phyloP scores from a whole-genome alignment of 1,284 basidiomycete species.

The Tylopilus sp. region DNA sequence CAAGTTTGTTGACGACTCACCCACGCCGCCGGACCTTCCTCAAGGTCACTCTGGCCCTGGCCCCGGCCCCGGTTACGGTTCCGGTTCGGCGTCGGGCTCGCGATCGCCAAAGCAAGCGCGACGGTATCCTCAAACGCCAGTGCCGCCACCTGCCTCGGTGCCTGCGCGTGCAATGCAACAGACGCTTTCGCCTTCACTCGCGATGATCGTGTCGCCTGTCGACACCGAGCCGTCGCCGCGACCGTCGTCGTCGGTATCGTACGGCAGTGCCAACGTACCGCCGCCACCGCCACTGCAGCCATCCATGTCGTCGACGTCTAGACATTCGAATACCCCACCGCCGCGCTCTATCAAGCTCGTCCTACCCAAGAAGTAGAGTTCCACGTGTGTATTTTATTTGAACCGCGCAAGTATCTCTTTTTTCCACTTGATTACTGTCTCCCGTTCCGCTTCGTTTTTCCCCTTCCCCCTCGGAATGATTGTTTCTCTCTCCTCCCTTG shows the following conservation, averaged over 20 bases:
- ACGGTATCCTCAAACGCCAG: constrained; percentile 33
- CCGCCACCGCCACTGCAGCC: constrained; percentile 14
- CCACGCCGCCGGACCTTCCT: constrained; percentile 23
- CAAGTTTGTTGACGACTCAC: constrained; percentile 42
- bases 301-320: neutral
- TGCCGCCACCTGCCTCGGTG: constrained; percentile 23
- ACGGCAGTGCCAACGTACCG: constrained; percentile 1
- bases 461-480: neutral
- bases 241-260: constrained; percentile 26
- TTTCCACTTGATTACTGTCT: neutral
- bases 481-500: neutral
- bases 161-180: constrained; percentile 42
- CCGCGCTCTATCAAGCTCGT: constrained; percentile 32
- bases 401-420: neutral
- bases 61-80: constrained; percentile 6
- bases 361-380: constrained; percentile 31
- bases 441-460: neutral
- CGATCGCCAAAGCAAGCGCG: constrained; percentile 34
- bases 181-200: constrained; percentile 41
- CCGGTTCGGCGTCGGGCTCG: constrained; percentile 18
- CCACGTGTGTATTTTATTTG: neutral
- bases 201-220: constrained; percentile 42
- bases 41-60: constrained; percentile 13
- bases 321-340: constrained; percentile 30
- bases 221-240: constrained; percentile 34